These are phyloP conservation scores for Talaromyces sp. DNA, from an alignment of 2,329 filamentous ascomycete species.

Conservation along the genomic window DNA sequence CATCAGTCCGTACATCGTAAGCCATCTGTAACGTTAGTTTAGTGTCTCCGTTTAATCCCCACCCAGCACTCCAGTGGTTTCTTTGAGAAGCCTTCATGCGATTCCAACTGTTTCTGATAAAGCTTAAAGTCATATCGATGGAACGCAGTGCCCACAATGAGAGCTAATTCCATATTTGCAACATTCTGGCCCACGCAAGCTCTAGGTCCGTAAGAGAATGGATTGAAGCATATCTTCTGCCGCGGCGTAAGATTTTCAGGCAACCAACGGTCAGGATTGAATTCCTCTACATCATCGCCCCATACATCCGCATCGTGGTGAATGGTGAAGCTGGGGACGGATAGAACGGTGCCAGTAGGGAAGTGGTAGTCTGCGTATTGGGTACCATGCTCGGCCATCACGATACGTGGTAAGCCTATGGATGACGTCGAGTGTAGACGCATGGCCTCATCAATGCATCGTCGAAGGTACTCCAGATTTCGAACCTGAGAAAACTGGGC, in stretches of 20 bases:
- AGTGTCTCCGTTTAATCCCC: constrained; percentile 18
- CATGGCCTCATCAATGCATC: constrained; percentile 32
- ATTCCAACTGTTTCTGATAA: constrained; percentile 19
- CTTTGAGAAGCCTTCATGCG: constrained; percentile 25
- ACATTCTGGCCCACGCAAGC: constrained; percentile 45
- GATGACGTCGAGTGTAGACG: constrained; percentile 31
- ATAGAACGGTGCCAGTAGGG: constrained; percentile 34
- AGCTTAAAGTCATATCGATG: constrained; percentile 23
- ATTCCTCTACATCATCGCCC: constrained; percentile 41
- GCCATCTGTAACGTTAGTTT: neutral
- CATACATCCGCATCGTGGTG: constrained; percentile 42
- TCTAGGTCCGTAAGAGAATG: constrained; percentile 42
- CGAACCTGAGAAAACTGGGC: constrained; percentile 24
- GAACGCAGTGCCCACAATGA: constrained; percentile 34
- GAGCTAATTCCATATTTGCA: constrained; percentile 41
- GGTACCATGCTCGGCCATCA: constrained; percentile 22
- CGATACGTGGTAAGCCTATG: constrained; percentile 25
- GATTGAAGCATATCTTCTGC: constrained; percentile 37
- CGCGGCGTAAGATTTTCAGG: constrained; percentile 23
- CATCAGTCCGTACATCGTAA: neutral
- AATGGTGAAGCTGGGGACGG: constrained; percentile 41
- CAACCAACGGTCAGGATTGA: constrained; percentile 38
- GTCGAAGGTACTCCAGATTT: constrained; percentile 28
- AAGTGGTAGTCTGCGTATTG: constrained; percentile 22
- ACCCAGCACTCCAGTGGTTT: constrained; percentile 24